These are phyloP conservation scores for Xylaria sp. DNA, from an alignment of 2,329 filamentous ascomycete genomes.

Conservation along the genomic window DNA sequence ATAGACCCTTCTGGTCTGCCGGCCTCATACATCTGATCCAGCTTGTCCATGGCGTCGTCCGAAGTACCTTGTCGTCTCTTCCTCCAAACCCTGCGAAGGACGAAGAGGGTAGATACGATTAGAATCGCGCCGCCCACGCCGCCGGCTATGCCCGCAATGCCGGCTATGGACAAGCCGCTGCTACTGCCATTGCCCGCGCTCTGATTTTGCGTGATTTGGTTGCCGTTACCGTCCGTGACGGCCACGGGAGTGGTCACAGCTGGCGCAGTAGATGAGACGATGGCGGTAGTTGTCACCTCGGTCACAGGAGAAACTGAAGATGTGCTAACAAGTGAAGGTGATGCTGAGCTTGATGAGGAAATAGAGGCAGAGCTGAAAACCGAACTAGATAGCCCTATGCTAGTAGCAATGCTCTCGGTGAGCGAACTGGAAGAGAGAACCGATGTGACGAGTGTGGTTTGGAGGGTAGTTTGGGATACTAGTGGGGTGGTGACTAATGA, in stretches of 20 bases:
- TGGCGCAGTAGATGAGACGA: neutral
- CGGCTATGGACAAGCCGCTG: conserved; percentile 30
- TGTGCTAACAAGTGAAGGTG: conserved; percentile 10
- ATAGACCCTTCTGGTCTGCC: conserved; percentile 35
- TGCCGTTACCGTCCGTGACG: conserved; percentile 14
- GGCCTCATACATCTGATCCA: conserved; percentile 40
- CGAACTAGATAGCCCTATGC: conserved; percentile 23
- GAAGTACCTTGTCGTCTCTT: conserved; percentile 39
- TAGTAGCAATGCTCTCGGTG: conserved; percentile 32
- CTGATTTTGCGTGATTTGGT: conserved; percentile 31
- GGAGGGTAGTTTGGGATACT: conserved; percentile 9
- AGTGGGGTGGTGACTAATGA: conserved; percentile 9
- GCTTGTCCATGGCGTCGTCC: conserved; percentile 34
- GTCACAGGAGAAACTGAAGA: conserved; percentile 1
- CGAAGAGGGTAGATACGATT: conserved; percentile 34
- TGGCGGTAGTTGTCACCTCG: neutral
- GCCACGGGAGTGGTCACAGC: conserved; percentile 11
- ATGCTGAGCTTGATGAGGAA: neutral
- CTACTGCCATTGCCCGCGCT: conserved; percentile 15
- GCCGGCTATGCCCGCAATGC: conserved; percentile 40
- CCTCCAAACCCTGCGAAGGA: conserved; percentile 40
- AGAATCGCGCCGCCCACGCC: conserved; percentile 37
- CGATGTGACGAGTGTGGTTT: conserved; percentile 35
- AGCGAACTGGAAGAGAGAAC: conserved; percentile 30
- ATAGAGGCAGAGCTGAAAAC: conserved; percentile 8